phyloP scores from a whole-genome alignment of 176 grass and related monocot species.

The Pharus latifolius region DNA sequence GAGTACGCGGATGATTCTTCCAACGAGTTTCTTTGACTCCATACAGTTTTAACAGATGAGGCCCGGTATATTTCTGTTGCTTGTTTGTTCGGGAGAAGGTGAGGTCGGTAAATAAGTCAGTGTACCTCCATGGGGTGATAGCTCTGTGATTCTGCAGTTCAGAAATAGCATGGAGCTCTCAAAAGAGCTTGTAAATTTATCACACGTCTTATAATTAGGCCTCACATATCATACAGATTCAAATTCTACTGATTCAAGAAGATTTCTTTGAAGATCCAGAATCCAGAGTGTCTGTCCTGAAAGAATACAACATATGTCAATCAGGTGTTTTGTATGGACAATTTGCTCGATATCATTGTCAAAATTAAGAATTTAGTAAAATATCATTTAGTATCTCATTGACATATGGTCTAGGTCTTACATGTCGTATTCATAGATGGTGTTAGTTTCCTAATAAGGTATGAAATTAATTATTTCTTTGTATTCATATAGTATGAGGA shows the following conservation, averaged over 20 bases:
- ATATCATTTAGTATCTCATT: too few species aligned
- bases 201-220: neutral
- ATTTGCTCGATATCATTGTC: too few species aligned
- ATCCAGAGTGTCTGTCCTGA: neutral
- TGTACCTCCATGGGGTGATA: neutral
- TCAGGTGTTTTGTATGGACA: too few species aligned
- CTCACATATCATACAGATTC: too few species aligned
- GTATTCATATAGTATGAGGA: too few species aligned
- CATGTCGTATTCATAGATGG: too few species aligned
- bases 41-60: neutral
- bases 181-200: neutral
- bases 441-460: too few species aligned
- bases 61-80: neutral
- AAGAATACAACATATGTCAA: too few species aligned
- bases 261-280: neutral
- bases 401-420: too few species aligned
- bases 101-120: neutral
- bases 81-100: neutral
- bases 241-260: neutral
- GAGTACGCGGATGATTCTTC: slow-evolving; percentile 18
- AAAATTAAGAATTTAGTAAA: too few species aligned
- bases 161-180: neutral
- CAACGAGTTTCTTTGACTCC: slow-evolving; percentile 28
- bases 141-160: neutral
- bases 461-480: too few species aligned